Conservation (phyloP, 345 rosid genomes). For the Heritiera littoralis region DNA sequence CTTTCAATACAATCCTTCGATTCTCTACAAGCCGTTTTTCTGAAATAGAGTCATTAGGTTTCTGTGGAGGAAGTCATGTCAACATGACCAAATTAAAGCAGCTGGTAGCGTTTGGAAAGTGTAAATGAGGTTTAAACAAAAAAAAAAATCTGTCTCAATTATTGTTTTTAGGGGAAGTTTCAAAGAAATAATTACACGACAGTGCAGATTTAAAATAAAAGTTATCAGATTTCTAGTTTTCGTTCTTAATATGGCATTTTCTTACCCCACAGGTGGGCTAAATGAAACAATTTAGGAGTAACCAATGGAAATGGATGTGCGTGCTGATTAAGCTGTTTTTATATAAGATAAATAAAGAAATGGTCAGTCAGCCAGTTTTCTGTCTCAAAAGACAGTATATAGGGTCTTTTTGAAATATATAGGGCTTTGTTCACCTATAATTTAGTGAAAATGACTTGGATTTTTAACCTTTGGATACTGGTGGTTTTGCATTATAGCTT, state of each 20-base stretch:
- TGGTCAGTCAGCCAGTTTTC: background rate
- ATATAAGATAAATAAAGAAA: too few relatives aligned
- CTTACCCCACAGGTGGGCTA: background rate
- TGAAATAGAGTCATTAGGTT: background rate
- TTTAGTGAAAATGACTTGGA: background rate
- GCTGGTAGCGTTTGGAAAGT: background rate
- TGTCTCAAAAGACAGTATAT: background rate
- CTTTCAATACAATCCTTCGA: too few relatives aligned
- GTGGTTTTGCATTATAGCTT: background rate
- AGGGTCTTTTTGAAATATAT: too few relatives aligned
- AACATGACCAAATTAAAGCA: background rate
- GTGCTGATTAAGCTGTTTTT: background rate
- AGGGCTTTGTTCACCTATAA: background rate
- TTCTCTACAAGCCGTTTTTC: background rate
- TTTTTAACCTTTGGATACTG: background rate
- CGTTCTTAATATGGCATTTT: background rate
- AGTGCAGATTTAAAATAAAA: background rate
- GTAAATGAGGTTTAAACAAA: background rate
- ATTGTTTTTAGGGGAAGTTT: background rate
- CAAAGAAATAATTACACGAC: background rate
- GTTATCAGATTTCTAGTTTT: background rate
- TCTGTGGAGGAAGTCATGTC: background rate
- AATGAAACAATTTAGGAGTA: background rate
- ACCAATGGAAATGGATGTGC: background rate
- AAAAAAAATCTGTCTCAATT: too few relatives aligned